These are phyloP conservation scores for Phytopythium helicoides DNA, from an alignment of 352 stramenopile species.

Conservation along the genomic window DNA sequence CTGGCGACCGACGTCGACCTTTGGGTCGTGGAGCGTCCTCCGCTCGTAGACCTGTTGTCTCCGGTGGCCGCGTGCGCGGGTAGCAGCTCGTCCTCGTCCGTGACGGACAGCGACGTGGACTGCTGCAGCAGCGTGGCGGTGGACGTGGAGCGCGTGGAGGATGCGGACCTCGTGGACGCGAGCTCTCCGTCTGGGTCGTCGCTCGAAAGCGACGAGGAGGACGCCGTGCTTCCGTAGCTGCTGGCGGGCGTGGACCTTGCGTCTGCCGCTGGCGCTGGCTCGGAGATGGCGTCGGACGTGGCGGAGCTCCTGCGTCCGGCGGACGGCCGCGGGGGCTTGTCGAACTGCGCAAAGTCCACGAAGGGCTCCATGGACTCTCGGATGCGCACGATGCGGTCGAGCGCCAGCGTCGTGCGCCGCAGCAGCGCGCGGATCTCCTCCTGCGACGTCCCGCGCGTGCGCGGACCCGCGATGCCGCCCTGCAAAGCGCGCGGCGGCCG, in stretches of 20 bases:
- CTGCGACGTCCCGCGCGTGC: slow-evolving; percentile 44
- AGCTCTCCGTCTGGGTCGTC: slow-evolving; percentile 2
- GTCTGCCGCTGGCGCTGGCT: not conserved
- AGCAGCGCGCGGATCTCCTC: slow-evolving; percentile 77
- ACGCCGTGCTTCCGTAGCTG: slow-evolving; percentile 5
- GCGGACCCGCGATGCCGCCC: slow-evolving; percentile 17
- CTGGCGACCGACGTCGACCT: too few relatives aligned
- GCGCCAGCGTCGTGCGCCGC: slow-evolving; percentile 56
- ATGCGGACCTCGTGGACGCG: slow-evolving; percentile 24
- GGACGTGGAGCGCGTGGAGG: too few relatives aligned
- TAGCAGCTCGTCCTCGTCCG: not conserved
- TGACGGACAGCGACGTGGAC: slow-evolving; percentile 5
- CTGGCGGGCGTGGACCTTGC: not conserved
- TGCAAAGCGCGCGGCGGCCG: slow-evolving; percentile 4
- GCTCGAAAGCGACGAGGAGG: slow-evolving; percentile 1
- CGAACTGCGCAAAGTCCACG: slow-evolving; percentile 82
- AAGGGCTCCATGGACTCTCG: slow-evolving; percentile 80
- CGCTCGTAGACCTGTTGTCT: slow-evolving; percentile 7
- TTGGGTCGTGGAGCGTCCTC: too few relatives aligned
- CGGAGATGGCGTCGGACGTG: not conserved
- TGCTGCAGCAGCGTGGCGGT: slow-evolving; percentile 4
- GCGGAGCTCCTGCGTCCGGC: not conserved
- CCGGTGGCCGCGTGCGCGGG: too few relatives aligned
- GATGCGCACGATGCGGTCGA: slow-evolving; percentile 84
- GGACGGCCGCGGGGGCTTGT: slow-evolving; percentile 36